phyloP scores from a whole-genome alignment of 352 stramenopile genomes.

The Phytophthora uliginosa region DNA sequence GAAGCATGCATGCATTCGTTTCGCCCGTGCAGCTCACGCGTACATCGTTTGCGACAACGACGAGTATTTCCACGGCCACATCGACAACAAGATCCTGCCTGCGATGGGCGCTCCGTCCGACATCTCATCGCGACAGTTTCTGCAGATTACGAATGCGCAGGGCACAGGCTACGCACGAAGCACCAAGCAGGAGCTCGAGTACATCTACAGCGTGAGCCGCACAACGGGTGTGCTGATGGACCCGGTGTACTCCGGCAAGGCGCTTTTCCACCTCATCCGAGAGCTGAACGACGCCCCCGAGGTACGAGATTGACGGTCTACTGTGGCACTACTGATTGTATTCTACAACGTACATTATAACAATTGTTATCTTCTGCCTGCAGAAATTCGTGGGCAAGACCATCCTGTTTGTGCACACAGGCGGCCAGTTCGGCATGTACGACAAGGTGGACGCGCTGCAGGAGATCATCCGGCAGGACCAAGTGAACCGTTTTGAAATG shows the following conservation, averaged over 20 bases:
- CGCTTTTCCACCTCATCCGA: constrained; percentile 84
- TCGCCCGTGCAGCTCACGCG: constrained; percentile 55
- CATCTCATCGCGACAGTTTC: constrained; percentile 69
- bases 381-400: constrained; percentile 86
- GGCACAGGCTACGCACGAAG: constrained; percentile 85
- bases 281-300: constrained; percentile 77
- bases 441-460: constrained; percentile 91
- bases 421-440: constrained; percentile 92
- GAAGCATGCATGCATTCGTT: background rate
- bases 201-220: constrained; percentile 77
- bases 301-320: constrained; percentile 30
- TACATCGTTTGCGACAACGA: constrained; percentile 91
- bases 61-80: constrained; percentile 88
- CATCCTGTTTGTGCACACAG: constrained; percentile 94
- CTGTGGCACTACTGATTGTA: background rate
- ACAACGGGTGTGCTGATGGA: constrained; percentile 87
- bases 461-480: constrained; percentile 53
- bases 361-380: constrained; percentile 4
- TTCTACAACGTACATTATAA: background rate
- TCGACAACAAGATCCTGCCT: constrained; percentile 77
- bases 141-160: constrained; percentile 88
- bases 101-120: constrained; percentile 65
- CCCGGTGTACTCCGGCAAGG: constrained; percentile 91
- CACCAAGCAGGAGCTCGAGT: constrained; percentile 82
- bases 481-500: constrained; percentile 72